phyloP scores from a whole-genome alignment of 2,329 filamentous ascomycete species.

The Botrytis medusae region DNA sequence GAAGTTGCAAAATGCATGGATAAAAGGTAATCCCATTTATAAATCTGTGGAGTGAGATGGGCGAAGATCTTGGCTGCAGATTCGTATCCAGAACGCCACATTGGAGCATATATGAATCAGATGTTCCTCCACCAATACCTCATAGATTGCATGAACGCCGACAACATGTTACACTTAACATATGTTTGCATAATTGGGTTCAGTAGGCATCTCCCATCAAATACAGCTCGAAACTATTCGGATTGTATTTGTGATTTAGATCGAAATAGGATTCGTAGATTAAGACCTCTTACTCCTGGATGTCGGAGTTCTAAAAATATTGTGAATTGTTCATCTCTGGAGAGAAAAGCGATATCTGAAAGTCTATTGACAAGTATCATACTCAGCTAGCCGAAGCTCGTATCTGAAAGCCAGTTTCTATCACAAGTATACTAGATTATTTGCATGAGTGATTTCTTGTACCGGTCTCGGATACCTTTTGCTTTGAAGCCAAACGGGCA shows the following conservation, averaged over 20 bases:
- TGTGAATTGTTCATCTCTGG: slow-evolving; percentile 14
- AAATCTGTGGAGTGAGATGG: background rate
- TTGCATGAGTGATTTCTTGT: background rate
- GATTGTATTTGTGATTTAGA: slow-evolving; percentile 16
- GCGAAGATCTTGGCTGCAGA: slow-evolving; percentile 4
- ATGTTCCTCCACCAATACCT: background rate
- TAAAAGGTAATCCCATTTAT: background rate
- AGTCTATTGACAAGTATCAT: background rate
- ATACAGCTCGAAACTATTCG: slow-evolving; percentile 12
- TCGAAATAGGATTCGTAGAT: slow-evolving; percentile 30
- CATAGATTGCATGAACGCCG: background rate
- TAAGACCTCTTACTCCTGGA: slow-evolving; percentile 26
- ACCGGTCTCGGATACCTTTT: slow-evolving; percentile 43
- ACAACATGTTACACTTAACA: background rate
- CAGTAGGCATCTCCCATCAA: background rate
- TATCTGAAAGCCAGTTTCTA: slow-evolving; percentile 51
- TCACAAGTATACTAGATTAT: slow-evolving; percentile 72
- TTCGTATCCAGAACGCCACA: background rate
- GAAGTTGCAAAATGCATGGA: background rate
- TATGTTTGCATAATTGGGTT: background rate
- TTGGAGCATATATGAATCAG: background rate
- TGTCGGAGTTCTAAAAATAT: slow-evolving; percentile 31
- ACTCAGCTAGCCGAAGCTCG: background rate
- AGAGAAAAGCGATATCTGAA: background rate
- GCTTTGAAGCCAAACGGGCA: slow-evolving; percentile 66